Evolutionary conservation across 2,329 filamentous ascomycete genomes (phyloP).

Genomic region (Aspergillus tanneri): DNA sequence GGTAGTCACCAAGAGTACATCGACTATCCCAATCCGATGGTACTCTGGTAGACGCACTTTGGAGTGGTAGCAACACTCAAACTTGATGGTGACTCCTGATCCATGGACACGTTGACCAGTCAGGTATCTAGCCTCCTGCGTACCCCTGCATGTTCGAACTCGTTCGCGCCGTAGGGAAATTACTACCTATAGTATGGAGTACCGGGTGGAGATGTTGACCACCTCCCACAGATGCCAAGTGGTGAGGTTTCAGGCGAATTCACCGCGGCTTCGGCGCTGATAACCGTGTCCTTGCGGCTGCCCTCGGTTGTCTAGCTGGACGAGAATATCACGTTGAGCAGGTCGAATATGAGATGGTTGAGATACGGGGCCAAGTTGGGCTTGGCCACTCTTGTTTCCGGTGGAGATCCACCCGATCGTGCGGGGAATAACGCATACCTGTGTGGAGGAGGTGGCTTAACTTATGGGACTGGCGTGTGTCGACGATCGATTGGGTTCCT

Average conservation of each 20-base stretch:
- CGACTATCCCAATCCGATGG: constrained; percentile 57
- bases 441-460: too few species aligned
- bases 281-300: constrained; percentile 56
- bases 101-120: constrained; percentile 50
- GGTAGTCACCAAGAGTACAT: constrained; percentile 60
- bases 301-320: constrained; percentile 54
- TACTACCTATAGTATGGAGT: too few species aligned
- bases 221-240: constrained; percentile 57
- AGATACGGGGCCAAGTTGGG: constrained; percentile 64
- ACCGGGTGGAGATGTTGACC: constrained; percentile 56
- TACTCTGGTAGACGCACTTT: constrained; percentile 57
- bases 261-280: constrained; percentile 56
- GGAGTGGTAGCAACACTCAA: constrained; percentile 58
- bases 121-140: constrained; percentile 49
- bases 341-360: constrained; percentile 63
- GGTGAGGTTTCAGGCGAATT: constrained; percentile 61
- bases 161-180: constrained; percentile 52
- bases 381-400: constrained; percentile 45
- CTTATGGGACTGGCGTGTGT: too few species aligned
- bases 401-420: constrained; percentile 66
- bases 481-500: too few species aligned
- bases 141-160: constrained; percentile 53
- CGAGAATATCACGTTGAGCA: constrained; percentile 62
- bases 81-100: constrained; percentile 56
- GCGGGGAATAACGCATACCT: constrained; percentile 57